Base-by-base conservation (phyloP, 495 filamentous ascomycete species). In the Hypomontagnella submonticulosa region DNA sequence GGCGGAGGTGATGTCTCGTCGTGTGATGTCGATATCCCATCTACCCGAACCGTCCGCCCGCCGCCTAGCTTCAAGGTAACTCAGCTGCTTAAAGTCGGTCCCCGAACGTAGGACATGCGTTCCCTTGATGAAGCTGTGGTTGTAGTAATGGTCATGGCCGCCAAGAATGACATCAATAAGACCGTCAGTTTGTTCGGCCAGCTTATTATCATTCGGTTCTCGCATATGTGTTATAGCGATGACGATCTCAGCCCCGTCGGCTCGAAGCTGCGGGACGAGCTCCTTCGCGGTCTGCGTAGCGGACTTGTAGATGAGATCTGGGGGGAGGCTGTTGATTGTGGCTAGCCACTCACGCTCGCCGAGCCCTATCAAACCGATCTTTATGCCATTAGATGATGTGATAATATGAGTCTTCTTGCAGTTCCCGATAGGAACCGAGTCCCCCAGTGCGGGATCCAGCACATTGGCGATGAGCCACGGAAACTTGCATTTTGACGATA, bases 131-230 rank as follows among this genome's bases (percentile, higher is more conserved):
- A 90, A 48, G 41, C 82, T 80, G 73, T 97, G 92, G 30, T 80
- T 81, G 66, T 97, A 97, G 72, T 89, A 93, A 69, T 97, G 93
- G 60, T 97, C 93, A 67, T 97, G 93, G 3, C 93, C 93, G 40
- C 93, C 92, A 0, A 97, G 80, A 20, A 97, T 89, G 23, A 96
- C 82, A 72, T 97, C 93, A 20, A 96, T 87, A 11, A 89, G 72
- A 0, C 89, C 91, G 7, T 83, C 78, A 0, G 88, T 81, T 41
- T 88, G 85, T 50, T 86, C 79, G 0, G 93, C 92, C 5, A 97
- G 76, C 74, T 94, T 95, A 60, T 89, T 83, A 72, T 92, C 90
- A 67, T 92, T 96, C 8, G 92, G 92, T 70, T 96, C 91, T 30
- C 92, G 85, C 79, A 90, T 88, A 72, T 97, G 93, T 0, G 91